Base-by-base conservation (phyloP, 2,329 filamentous ascomycete species). In the Xylariaceae sp. region DNA sequence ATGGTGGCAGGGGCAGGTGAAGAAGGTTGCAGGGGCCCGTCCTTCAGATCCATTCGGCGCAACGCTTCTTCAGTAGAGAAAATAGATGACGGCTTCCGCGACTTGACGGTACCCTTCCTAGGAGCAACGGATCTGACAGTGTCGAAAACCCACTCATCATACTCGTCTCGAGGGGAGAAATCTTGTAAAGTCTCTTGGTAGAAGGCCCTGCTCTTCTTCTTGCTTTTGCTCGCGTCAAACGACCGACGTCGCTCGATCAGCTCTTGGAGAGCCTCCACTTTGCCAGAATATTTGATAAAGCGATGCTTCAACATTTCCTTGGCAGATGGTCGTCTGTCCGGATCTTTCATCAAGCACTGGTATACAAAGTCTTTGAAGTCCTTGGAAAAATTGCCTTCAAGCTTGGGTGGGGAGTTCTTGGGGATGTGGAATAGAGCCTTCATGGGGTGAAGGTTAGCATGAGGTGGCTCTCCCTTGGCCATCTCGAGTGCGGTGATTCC, bases 281-380 rank as follows among this genome's bases (percentile, higher is more conserved):
- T 95, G 42, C 90, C 91, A 2, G 93, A 90, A 33, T 78, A 81
- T 39, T 84, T 80, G 53, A 98, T 87, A 61, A 97, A 98, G 34
- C 84, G 83, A 65, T 97, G 91, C 58, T 83, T 85, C 39, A 97
- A 68, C 11, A 98, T 72, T 29, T 96, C 89, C 63, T 85, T 91
- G 9, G 93, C 91, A 0, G 85, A 85, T 0, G 89, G 87, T 48
- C 93, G 73, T 51, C 79, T 79, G 48, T 95, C 89, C 8, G 89
- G 85, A 56, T 97, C 89, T 62, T 97, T 98, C 55, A 91, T 85
- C 46, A 98, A 73, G 60, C 93, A 98, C 52, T 89, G 82, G 0
- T 88, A 77, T 16, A 98, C 76, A 56, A 98, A 98, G 58, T 98
- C 91, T 58, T 89, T 94, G 71, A 97, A 95, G 29, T 95, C 88